Conservation (phyloP, 2,329 filamentous ascomycete genomes). For the Fusarium ambrosium region DNA sequence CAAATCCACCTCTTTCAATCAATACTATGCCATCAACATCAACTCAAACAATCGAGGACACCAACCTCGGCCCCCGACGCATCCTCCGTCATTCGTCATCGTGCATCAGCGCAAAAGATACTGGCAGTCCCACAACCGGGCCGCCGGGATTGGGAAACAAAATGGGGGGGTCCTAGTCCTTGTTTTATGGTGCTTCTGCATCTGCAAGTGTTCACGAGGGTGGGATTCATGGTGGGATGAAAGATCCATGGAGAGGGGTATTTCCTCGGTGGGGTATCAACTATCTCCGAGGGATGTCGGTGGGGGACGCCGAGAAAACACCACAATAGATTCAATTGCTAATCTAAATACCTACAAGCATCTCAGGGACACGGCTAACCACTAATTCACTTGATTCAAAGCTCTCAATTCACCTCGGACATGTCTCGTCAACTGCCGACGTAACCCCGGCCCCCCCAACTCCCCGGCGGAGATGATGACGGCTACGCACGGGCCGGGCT, state of each 20-base stretch:
- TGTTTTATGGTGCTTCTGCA: constrained; percentile 4
- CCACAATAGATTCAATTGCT: not conserved
- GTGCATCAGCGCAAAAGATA: not conserved
- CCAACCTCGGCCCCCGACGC: not conserved
- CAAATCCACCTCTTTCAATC: not conserved
- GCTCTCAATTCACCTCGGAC: constrained; percentile 11
- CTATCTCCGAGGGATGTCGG: not conserved
- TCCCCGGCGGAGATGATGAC: not conserved
- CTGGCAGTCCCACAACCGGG: not conserved
- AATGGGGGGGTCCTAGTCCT: not conserved
- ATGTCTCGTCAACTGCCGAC: constrained; percentile 31
- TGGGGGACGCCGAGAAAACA: not conserved
- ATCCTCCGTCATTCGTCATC: not conserved
- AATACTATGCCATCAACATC: not conserved
- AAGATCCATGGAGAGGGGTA: not conserved
- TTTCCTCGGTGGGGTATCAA: not conserved
- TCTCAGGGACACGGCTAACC: not conserved
- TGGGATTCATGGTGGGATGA: constrained; percentile 1
- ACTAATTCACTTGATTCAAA: not conserved
- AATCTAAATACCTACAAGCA: not conserved
- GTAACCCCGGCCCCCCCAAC: constrained; percentile 9
- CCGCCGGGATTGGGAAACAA: not conserved
- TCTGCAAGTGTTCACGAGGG: constrained; percentile 1
- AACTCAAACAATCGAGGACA: not conserved
- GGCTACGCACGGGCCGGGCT: constrained; percentile 25